Conservation (phyloP, 2,329 filamentous ascomycete species). For the Diaporthe amygdali region DNA sequence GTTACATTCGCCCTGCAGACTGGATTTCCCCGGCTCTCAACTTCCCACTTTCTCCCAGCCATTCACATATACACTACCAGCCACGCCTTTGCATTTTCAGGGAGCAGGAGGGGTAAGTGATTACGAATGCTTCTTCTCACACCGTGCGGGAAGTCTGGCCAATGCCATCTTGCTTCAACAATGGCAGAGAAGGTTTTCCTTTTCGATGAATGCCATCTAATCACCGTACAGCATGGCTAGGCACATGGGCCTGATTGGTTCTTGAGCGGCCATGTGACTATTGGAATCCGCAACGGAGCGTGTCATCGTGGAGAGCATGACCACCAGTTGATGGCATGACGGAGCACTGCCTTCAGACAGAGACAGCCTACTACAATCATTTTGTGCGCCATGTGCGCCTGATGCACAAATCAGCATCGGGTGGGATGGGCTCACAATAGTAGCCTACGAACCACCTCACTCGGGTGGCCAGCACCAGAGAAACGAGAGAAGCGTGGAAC, state of each 20-base stretch:
- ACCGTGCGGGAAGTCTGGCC: neutral
- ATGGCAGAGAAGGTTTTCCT: neutral
- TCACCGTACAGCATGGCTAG: constrained; percentile 7
- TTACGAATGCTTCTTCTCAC: neutral
- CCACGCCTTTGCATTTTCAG: neutral
- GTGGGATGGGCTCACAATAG: neutral
- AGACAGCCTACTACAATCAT: neutral
- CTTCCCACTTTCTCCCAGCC: neutral
- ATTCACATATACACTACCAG: neutral
- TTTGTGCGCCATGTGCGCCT: constrained; percentile 10
- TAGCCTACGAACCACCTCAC: neutral
- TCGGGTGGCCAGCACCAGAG: constrained; percentile 1
- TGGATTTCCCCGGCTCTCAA: neutral
- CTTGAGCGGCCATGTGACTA: neutral
- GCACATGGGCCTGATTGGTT: neutral
- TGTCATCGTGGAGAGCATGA: constrained; percentile 19
- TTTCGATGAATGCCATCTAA: neutral
- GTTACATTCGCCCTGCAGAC: constrained; percentile 8
- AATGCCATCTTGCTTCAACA: neutral
- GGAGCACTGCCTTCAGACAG: constrained; percentile 12
- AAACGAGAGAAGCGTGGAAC: constrained; percentile 14
- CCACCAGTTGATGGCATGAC: constrained; percentile 10
- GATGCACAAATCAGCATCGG: constrained; percentile 11
- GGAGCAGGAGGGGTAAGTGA: neutral
- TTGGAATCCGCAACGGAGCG: neutral